phyloP scores from a whole-genome alignment of 805 yeast species.

The Vanderwaltozyma verrucispora region DNA sequence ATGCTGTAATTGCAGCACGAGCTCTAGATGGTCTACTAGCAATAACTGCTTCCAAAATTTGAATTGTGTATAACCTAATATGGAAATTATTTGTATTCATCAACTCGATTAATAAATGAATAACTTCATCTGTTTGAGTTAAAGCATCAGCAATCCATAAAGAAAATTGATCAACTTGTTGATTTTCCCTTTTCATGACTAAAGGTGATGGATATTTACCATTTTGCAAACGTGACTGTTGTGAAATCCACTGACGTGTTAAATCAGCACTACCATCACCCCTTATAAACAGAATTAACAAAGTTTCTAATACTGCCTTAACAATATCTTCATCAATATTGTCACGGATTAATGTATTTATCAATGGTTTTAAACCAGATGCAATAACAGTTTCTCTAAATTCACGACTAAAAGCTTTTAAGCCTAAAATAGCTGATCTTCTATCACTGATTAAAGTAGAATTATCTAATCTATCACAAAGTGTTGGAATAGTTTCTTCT shows the following conservation, averaged over 20 bases:
- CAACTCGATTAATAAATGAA: conserved; percentile 37
- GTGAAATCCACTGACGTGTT: conserved; percentile 62
- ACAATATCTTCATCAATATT: conserved; percentile 58
- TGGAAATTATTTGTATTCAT: conserved; percentile 61
- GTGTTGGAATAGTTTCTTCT: conserved; percentile 76
- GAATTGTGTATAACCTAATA: conserved; percentile 68
- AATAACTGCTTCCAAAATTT: conserved; percentile 72
- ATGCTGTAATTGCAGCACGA: conserved; percentile 58
- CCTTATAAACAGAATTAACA: conserved; percentile 69
- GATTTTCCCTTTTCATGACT: conserved; percentile 39
- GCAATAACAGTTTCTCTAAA: conserved; percentile 87
- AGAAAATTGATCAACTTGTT: conserved; percentile 68
- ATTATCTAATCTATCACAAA: conserved; percentile 79
- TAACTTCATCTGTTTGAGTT: conserved; percentile 42
- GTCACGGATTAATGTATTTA: conserved; percentile 57
- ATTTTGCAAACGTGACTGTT: conserved; percentile 61
- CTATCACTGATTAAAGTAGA: conserved; percentile 76
- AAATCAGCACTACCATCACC: conserved; percentile 52
- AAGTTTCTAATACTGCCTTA: conserved; percentile 75
- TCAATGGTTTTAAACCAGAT: conserved; percentile 66
- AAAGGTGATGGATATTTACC: conserved; percentile 75
- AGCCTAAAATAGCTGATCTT: conserved; percentile 80
- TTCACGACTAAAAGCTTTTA: conserved; percentile 81
- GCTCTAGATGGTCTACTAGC: conserved; percentile 65
- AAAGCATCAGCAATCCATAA: conserved; percentile 93